phyloP scores from a whole-genome alignment of 2,329 filamentous ascomycete species.

The Cladosporium sp. region DNA sequence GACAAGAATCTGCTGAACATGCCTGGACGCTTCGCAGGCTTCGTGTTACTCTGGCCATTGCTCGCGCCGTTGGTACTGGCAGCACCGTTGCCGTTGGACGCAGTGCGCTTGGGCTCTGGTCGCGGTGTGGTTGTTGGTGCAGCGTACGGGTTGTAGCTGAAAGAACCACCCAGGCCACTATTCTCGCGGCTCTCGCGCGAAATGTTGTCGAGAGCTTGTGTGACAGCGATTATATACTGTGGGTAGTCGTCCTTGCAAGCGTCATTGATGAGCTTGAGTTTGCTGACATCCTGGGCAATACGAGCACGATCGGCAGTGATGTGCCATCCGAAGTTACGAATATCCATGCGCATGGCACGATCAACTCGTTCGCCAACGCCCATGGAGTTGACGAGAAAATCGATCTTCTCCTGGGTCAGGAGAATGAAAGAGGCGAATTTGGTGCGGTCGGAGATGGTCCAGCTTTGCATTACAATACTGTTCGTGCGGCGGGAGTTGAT shows the following conservation, averaged over 20 bases:
- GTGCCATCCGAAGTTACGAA: conserved; percentile 53
- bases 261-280: conserved; percentile 49
- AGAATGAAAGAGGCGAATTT: conserved; percentile 47
- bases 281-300: conserved; percentile 42
- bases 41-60: background rate
- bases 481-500: conserved; percentile 37
- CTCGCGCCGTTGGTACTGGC: background rate
- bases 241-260: conserved; percentile 47
- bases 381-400: conserved; percentile 47
- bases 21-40: conserved; percentile 29
- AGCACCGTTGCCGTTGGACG: conserved; percentile 2
- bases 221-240: conserved; percentile 46
- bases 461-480: conserved; percentile 38
- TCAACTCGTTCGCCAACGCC: conserved; percentile 49
- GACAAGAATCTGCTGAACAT: conserved; percentile 33
- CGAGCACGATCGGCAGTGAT: conserved; percentile 38
- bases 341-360: conserved; percentile 47
- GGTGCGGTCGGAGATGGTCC: conserved; percentile 45
- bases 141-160: conserved; percentile 22
- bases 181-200: conserved; percentile 36
- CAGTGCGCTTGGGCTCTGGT: background rate
- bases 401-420: conserved; percentile 46
- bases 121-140: conserved; percentile 1
- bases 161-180: conserved; percentile 10
- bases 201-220: conserved; percentile 49